Evolutionary conservation across 257 asterid genomes (phyloP), one percentile per base, ranked within the genome.

Genomic region (Henckelia pumila): DNA sequence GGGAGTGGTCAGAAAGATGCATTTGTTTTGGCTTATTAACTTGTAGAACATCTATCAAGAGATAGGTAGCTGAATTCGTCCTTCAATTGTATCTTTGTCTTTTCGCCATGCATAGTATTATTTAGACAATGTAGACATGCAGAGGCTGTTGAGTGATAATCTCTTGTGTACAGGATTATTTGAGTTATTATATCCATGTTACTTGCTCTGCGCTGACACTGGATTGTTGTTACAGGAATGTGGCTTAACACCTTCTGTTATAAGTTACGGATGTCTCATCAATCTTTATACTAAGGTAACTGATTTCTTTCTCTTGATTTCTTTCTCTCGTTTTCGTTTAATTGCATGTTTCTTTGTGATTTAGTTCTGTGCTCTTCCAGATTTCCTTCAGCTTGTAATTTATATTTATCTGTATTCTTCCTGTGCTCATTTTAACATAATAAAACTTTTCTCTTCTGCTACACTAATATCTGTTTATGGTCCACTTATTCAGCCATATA

Each of bases 241-340:
- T 61, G 97, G 99, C 71, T 85, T 85, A 78, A 74, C 84, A 44
- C 96, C 99, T 77, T 85, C 96, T 21, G 76, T 94, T 56, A 60
- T 91, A 81, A 94, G 92, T 71, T 91, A 85, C 63, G 99, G 99
- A 71, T 94, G 99, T 64, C 96, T 90, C 77, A 87, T 94, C 68
- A 94, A 94, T 81, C 89, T 88, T 61, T 85, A 86, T 78, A 83
- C 81, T 73, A 94, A 94, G 98, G 98, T 93, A 83, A 47, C 75
- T 62, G 29, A 20, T 57, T 56, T 50, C 17, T n/a, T 67, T 61
- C 20, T 62, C 29, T 33, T 33, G 64, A 68, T 47, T 8, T 24
- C 26, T n/a, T 67, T 61, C 20, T 62, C 29, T 33, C 8, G 64
- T 70, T 47, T 8, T 24, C 26, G 17, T 37, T 71, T 58, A 56